phyloP scores from a whole-genome alignment of 2,329 filamentous ascomycete species.

The Fusarium aywerte region DNA sequence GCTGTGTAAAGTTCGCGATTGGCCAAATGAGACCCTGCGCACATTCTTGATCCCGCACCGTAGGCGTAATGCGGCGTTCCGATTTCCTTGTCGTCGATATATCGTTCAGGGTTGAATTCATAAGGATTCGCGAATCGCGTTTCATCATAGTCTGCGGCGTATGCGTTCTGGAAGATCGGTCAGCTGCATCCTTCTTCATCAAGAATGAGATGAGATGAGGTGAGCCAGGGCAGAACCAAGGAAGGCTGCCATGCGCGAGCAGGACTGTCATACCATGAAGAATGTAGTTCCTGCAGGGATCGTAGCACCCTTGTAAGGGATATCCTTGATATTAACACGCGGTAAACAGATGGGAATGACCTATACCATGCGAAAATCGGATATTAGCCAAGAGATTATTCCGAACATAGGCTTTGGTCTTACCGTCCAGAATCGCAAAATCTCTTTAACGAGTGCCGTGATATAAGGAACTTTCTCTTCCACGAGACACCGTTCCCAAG shows the following conservation, averaged over 20 bases:
- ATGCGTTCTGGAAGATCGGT: conserved; percentile 67
- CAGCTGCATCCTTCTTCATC: background rate
- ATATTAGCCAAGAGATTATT: background rate
- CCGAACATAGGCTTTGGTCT: background rate
- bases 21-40: conserved; percentile 70
- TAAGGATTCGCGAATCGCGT: conserved; percentile 72
- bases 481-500: conserved; percentile 77
- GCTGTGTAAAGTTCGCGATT: conserved; percentile 72
- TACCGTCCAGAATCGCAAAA: conserved; percentile 78
- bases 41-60: conserved; percentile 72
- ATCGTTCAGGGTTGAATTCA: conserved; percentile 76
- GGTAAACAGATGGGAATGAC: conserved; percentile 82
- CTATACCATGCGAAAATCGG: background rate
- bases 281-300: conserved; percentile 83
- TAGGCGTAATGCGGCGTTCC: conserved; percentile 72
- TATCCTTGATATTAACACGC: conserved; percentile 76
- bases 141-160: conserved; percentile 78
- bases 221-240: background rate
- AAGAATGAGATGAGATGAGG: background rate
- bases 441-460: conserved; percentile 81
- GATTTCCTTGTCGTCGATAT: conserved; percentile 64
- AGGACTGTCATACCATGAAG: conserved; percentile 68
- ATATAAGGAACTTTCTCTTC: conserved; percentile 83
- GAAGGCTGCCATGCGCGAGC: background rate
- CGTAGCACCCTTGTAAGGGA: conserved; percentile 71